phyloP scores from a whole-genome alignment of 2,329 filamentous ascomycete genomes.

The Periconia sp. region DNA sequence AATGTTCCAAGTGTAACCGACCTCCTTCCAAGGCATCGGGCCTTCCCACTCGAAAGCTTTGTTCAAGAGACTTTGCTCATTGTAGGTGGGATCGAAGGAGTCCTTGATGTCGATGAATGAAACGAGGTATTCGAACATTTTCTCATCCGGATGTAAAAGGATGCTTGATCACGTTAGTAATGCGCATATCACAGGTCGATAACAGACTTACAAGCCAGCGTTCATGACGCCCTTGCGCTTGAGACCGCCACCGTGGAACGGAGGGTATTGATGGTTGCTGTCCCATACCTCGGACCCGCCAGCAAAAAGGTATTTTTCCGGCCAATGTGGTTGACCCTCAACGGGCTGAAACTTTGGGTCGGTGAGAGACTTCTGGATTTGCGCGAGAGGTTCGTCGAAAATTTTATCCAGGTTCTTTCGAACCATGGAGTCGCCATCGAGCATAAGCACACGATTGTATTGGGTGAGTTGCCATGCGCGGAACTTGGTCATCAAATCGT shows the following conservation, averaged over 20 bases:
- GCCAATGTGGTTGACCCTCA: conserved; percentile 28
- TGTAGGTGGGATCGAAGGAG: conserved; percentile 35
- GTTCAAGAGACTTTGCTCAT: conserved; percentile 44
- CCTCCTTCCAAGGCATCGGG: conserved; percentile 45
- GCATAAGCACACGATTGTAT: conserved; percentile 16
- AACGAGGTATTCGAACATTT: conserved; percentile 36
- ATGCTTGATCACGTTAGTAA: neutral
- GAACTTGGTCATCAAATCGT: conserved; percentile 9
- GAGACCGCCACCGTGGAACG: conserved; percentile 28
- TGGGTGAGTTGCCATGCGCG: conserved; percentile 10
- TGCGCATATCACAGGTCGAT: neutral
- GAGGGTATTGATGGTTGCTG: conserved; percentile 37
- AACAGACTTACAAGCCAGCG: conserved; percentile 31
- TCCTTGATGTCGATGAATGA: conserved; percentile 28
- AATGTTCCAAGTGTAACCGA: conserved; percentile 43
- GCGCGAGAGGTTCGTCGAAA: conserved; percentile 34
- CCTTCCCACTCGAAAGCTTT: conserved; percentile 38
- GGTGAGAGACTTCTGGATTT: conserved; percentile 14
- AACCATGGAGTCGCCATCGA: conserved; percentile 40
- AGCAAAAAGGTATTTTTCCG: conserved; percentile 37
- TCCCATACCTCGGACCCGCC: conserved; percentile 35
- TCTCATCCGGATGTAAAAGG: conserved; percentile 7
- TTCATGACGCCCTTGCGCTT: conserved; percentile 36
- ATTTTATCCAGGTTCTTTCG: conserved; percentile 29
- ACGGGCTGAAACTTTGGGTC: conserved; percentile 8